Conservation (phyloP, 371 early-diverging fungal genomes). For the Mucor lusitanicus region DNA sequence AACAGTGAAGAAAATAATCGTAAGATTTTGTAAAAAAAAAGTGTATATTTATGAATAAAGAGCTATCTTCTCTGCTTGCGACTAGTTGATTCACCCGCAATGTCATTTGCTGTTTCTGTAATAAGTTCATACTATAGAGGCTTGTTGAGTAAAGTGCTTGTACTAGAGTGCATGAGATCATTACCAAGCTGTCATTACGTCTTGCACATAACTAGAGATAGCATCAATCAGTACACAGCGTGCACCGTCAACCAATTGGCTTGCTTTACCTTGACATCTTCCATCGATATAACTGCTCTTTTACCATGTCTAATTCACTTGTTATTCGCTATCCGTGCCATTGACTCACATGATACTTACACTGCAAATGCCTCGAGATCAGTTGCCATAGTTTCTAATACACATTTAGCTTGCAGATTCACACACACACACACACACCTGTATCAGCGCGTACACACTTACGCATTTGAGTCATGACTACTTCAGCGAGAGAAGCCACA, state of each 20-base stretch:
- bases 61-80: background rate
- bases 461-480: slow-evolving; percentile 19
- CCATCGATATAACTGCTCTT: slow-evolving; percentile 25
- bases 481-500: slow-evolving; percentile 18
- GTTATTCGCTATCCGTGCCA: background rate
- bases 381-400: slow-evolving; percentile 21
- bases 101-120: slow-evolving; percentile 16
- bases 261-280: slow-evolving; percentile 27
- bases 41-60: background rate
- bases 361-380: slow-evolving; percentile 30
- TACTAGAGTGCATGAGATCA: background rate
- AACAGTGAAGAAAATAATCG: slow-evolving; percentile 9
- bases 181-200: slow-evolving; percentile 28
- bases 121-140: slow-evolving; percentile 10
- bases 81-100: slow-evolving; percentile 6
- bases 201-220: slow-evolving; percentile 21
- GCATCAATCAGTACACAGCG: background rate
- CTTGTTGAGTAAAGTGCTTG: background rate
- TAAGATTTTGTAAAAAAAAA: slow-evolving; percentile 7
- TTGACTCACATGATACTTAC: slow-evolving; percentile 4
- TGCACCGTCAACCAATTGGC: background rate
- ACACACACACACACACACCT: background rate
- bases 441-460: background rate
- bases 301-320: slow-evolving; percentile 14
- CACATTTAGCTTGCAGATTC: background rate